phyloP scores from a whole-genome alignment of 2,329 filamentous ascomycete genomes.

The Cryoendolithus antarcticus region DNA sequence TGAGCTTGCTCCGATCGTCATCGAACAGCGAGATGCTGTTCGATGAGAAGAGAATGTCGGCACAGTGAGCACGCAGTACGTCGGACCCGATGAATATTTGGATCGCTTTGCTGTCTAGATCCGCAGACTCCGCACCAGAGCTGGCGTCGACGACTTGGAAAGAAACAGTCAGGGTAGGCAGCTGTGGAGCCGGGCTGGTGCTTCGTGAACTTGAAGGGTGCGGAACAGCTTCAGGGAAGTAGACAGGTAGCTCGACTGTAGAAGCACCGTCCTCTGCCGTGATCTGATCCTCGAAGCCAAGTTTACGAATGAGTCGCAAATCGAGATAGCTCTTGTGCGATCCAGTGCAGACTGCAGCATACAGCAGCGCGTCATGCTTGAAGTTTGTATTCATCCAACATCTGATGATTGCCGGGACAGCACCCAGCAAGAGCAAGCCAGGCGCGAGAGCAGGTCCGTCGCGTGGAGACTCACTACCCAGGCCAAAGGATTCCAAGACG shows the following conservation, averaged over 20 bases:
- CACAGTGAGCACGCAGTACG: constrained; percentile 70
- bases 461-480: constrained; percentile 51
- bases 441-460: constrained; percentile 67
- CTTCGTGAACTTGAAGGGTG: constrained; percentile 63
- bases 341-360: constrained; percentile 84
- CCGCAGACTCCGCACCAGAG: constrained; percentile 25
- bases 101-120: constrained; percentile 48
- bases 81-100: constrained; percentile 87
- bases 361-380: constrained; percentile 76
- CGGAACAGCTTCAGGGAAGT: constrained; percentile 81
- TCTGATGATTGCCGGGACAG: constrained; percentile 84
- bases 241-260: constrained; percentile 67
- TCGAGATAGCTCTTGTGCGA: constrained; percentile 81
- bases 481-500: constrained; percentile 63
- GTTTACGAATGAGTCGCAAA: constrained; percentile 57
- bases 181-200: constrained; percentile 59
- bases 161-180: constrained; percentile 67
- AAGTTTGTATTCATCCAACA: constrained; percentile 91
- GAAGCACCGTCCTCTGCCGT: constrained; percentile 42
- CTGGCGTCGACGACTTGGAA: constrained; percentile 61
- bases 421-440: constrained; percentile 71
- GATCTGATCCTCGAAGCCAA: constrained; percentile 50
- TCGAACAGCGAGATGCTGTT: constrained; percentile 82
- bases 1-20: constrained; percentile 73
- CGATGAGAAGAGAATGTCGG: constrained; percentile 82